Evolutionary conservation across 148 eudicot species (phyloP), one percentile per base, ranked within the genome.

Genomic region (Cornus controversa): DNA sequence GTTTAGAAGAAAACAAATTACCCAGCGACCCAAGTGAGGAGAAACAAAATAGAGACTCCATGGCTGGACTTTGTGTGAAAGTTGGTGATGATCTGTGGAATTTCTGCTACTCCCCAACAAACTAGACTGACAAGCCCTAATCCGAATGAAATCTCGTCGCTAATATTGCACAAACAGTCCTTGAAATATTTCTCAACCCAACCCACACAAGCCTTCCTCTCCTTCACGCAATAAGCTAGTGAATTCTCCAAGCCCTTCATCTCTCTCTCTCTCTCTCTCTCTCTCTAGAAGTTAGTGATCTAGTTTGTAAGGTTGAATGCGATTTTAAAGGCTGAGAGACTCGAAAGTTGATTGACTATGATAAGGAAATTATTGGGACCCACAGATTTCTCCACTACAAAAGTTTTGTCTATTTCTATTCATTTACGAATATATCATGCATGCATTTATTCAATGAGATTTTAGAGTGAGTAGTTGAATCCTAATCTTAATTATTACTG

Each of bases 31-130:
- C 99, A 93, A 83, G 94, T 89, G 70, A 91, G 89, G 74, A 96
- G 98, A 72, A 96, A 96, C 28, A 89, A 5, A 57, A 93, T 86
- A 25, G 99, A 96, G 74, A 96, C 93, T 2, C 99, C 99, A 84
- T 96, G 98, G 85, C 99, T 88, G 42, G 98, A 88, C 77, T 96
- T 96, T 8, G 99, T 82, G 16, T 82, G 90, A 79, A 91, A 96
- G 81, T 96, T 96, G 80, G 99, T 91, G 75, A 96, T 81, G 53
- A 96, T 96, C 80, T 96, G 99, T n/a, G 99, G 99, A 83, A 96
- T 78, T 81, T 96, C 99, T 18, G 99, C 99, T 8, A 93, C 89
- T 10, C 88, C 99, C 99, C 99, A 93, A 42, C 94, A 90, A 7
- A 91, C 53, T 4, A 96, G 82, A 70, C 99, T 96, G 2, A 91